These are phyloP conservation scores for Kurtzmaniella quercitrusa DNA, from an alignment of 1,139 yeast genomes.

Conservation along the genomic window DNA sequence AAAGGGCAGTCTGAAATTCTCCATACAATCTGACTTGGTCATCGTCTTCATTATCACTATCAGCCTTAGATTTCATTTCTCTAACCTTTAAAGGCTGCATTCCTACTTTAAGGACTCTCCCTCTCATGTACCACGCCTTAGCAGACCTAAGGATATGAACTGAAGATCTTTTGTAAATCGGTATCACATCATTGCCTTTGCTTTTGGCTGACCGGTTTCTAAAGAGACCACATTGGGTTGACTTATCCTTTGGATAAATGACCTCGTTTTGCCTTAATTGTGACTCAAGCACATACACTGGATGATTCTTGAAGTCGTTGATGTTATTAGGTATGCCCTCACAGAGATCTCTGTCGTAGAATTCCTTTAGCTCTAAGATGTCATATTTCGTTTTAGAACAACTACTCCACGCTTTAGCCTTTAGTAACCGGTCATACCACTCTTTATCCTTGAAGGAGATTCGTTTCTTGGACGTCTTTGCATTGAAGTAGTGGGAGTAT, in stretches of 20 bases:
- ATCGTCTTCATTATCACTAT: conserved; percentile 46
- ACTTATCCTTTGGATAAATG: conserved; percentile 58
- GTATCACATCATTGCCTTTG: conserved; percentile 22
- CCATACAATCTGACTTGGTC: conserved; percentile 59
- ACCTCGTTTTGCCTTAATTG: conserved; percentile 73
- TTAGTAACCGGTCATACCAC: conserved; percentile 58
- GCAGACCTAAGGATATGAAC: conserved; percentile 67
- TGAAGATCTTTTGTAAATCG: conserved; percentile 65
- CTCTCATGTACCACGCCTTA: conserved; percentile 81
- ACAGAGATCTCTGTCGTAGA: conserved; percentile 56
- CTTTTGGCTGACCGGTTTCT: conserved; percentile 24
- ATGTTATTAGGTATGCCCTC: conserved; percentile 89
- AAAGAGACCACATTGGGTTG: conserved; percentile 63
- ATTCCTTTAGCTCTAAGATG: conserved; percentile 65
- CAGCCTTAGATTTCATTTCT: conserved; percentile 17
- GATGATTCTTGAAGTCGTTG: conserved; percentile 83
- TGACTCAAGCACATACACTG: conserved; percentile 75
- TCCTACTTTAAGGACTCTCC: conserved; percentile 70
- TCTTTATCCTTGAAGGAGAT: conserved; percentile 52
- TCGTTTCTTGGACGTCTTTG: conserved; percentile 70
- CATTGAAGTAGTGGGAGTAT: conserved; percentile 66
- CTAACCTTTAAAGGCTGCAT: conserved; percentile 56
- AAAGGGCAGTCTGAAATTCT: conserved; percentile 70
- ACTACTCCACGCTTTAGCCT: conserved; percentile 23
- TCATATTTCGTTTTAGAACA: conserved; percentile 48